phyloP scores from a whole-genome alignment of 2,329 filamentous ascomycete species.

The Claviceps digitariae region DNA sequence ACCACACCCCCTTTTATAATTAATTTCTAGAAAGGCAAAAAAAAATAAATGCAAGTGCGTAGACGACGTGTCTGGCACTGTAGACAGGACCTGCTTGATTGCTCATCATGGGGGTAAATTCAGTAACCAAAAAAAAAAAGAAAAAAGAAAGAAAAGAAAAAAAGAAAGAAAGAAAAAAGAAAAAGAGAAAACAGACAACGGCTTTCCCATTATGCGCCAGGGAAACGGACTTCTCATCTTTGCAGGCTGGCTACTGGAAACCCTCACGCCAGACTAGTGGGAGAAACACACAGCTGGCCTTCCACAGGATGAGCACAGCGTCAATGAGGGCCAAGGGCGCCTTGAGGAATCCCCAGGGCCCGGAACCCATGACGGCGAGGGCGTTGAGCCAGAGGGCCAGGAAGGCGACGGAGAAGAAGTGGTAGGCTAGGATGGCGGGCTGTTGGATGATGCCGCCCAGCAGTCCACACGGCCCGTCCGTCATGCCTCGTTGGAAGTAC shows the following conservation, averaged over 20 bases:
- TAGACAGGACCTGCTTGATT: no score
- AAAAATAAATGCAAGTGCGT: no score
- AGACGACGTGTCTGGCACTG: not conserved
- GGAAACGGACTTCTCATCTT: not conserved
- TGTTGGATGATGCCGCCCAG: conserved; percentile 68
- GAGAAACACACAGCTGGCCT: conserved; percentile 68
- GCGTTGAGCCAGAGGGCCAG: conserved; percentile 61
- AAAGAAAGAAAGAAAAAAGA: no score
- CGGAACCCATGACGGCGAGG: conserved; percentile 22
- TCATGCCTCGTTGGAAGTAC: conserved; percentile 70
- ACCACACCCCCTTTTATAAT: no score
- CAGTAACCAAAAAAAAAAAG: no score
- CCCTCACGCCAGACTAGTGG: conserved; percentile 64
- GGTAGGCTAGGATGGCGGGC: conserved; percentile 68
- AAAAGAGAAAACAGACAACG: no score
- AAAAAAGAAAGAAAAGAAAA: no score
- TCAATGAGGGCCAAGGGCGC: conserved; percentile 50
- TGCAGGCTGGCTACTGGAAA: conserved; percentile 14
- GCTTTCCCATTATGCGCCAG: no score
- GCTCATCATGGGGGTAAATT: no score
- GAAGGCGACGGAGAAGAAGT: conserved; percentile 91
- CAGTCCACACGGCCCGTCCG: conserved; percentile 68
- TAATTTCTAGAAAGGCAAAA: no score
- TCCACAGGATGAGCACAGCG: conserved; percentile 60
- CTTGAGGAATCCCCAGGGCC: conserved; percentile 26